Evolutionary conservation across 2,329 filamentous ascomycete genomes (phyloP).

Genomic region (Nemania diffusa): DNA sequence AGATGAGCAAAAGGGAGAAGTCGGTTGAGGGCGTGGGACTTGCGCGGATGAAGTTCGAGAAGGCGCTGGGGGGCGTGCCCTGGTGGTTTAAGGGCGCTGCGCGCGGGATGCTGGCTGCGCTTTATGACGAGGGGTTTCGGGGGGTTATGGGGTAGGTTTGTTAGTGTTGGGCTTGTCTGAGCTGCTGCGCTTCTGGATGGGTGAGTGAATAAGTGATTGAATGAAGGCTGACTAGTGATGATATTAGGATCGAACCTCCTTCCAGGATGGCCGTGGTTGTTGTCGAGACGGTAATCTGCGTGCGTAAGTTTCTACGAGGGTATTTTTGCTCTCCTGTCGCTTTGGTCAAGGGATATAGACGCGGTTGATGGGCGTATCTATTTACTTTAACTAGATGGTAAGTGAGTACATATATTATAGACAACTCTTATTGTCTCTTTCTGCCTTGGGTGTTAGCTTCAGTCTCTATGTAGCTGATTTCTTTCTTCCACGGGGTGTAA

Average conservation of each 20-base stretch:
- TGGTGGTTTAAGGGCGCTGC: neutral
- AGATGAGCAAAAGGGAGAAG: conserved; percentile 3
- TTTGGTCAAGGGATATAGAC: neutral
- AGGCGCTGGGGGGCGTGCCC: conserved; percentile 8
- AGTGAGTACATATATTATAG: neutral
- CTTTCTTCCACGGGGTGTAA: neutral
- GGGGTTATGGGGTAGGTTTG: conserved; percentile 28
- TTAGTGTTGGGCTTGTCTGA: neutral
- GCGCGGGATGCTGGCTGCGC: conserved; percentile 12
- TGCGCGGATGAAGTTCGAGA: conserved; percentile 19
- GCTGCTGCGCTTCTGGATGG: neutral
- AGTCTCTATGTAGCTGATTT: neutral
- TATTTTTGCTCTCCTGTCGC: conserved; percentile 5
- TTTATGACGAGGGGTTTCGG: conserved; percentile 26
- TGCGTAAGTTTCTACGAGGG: conserved; percentile 22
- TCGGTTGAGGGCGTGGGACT: conserved; percentile 21
- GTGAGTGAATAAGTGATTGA: neutral
- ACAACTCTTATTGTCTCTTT: neutral
- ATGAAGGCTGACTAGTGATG: neutral
- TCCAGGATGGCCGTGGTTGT: neutral
- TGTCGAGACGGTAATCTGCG: conserved; percentile 4
- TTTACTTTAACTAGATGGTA: neutral
- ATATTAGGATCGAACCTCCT: conserved; percentile 24
- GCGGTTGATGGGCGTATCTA: neutral
- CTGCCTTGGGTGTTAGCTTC: neutral